These are phyloP conservation scores for Cryphonectria japonica DNA, from an alignment of 2,329 filamentous ascomycete genomes.

Conservation along the genomic window DNA sequence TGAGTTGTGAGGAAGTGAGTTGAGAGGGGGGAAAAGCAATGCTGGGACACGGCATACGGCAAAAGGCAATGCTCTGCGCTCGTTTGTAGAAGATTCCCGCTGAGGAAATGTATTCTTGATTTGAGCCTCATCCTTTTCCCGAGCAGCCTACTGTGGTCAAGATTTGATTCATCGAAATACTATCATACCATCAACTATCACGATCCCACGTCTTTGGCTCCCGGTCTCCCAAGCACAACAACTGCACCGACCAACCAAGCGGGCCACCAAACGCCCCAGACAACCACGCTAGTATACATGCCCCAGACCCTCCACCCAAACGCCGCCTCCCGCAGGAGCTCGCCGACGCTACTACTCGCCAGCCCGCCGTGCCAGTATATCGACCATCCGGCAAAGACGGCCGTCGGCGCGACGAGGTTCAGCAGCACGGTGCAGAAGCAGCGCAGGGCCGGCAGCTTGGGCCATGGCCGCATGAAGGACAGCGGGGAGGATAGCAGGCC, in stretches of 20 bases:
- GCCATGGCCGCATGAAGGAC: slow-evolving; percentile 67
- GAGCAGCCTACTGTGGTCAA: neutral
- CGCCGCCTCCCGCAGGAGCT: slow-evolving; percentile 72
- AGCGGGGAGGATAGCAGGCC: slow-evolving; percentile 80
- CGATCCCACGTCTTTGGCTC: slow-evolving; percentile 24
- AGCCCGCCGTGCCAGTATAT: slow-evolving; percentile 36
- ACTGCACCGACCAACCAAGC: slow-evolving; percentile 76
- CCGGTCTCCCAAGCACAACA: slow-evolving; percentile 51
- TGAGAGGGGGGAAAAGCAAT: neutral
- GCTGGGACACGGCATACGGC: neutral
- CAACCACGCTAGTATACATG: slow-evolving; percentile 83
- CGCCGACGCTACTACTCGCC: slow-evolving; percentile 48
- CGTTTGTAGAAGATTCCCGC: no score
- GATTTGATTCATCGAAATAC: neutral
- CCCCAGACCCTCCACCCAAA: slow-evolving; percentile 91
- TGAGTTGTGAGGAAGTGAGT: neutral
- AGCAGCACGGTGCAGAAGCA: slow-evolving; percentile 55
- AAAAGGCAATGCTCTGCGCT: neutral
- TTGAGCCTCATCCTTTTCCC: neutral
- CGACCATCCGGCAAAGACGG: slow-evolving; percentile 55
- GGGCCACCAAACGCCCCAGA: slow-evolving; percentile 97
- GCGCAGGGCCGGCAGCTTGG: slow-evolving; percentile 42
- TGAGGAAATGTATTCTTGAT: neutral
- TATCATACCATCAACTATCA: neutral
- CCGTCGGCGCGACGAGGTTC: slow-evolving; percentile 64